These are phyloP conservation scores for Saitozyma podzolica DNA, from an alignment of 768 basidiomycete genomes.

Conservation along the genomic window DNA sequence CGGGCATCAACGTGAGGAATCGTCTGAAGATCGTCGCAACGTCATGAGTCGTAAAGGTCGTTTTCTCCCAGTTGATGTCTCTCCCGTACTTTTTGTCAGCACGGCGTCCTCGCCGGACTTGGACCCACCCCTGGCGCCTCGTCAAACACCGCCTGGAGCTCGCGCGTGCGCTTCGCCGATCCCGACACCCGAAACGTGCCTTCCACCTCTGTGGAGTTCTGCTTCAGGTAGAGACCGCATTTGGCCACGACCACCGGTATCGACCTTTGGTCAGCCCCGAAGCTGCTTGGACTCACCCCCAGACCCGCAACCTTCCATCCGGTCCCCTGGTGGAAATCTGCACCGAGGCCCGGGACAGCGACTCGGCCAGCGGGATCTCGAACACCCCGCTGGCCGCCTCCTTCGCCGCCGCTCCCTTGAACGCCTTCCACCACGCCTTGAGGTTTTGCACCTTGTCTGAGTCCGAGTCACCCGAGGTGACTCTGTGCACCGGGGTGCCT, in stretches of 20 bases:
- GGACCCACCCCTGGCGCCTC: constrained; percentile 70
- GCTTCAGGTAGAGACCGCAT: constrained; percentile 92
- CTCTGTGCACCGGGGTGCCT: too few species aligned
- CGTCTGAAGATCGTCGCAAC: constrained; percentile 94
- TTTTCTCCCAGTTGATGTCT: constrained; percentile 82
- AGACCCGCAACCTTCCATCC: constrained; percentile 48
- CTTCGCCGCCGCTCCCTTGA: constrained; percentile 13
- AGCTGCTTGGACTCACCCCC: constrained; percentile 43
- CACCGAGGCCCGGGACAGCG: constrained; percentile 80
- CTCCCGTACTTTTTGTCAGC: constrained; percentile 77
- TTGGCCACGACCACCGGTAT: constrained; percentile 98
- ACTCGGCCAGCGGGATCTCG: constrained; percentile 78
- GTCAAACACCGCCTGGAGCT: constrained; percentile 89
- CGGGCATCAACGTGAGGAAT: constrained; percentile 92
- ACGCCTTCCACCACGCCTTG: constrained; percentile 49
- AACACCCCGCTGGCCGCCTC: constrained; percentile 61
- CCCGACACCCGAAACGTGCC: constrained; percentile 95
- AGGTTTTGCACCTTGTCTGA: constrained; percentile 1
- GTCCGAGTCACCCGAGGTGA: too few species aligned
- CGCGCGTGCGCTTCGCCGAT: constrained; percentile 92
- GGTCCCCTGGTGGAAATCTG: constrained; percentile 88
- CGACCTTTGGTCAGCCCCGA: constrained; percentile 56
- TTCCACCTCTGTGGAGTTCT: constrained; percentile 88
- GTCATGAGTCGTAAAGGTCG: constrained; percentile 88
- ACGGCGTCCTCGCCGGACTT: not conserved